A percentile compares a stretch with the other conserved stretches of the same genome.
Evolutionary conservation across 768 basidiomycete genomes (phyloP).

Genomic region (Tremella mesenterica): DNA sequence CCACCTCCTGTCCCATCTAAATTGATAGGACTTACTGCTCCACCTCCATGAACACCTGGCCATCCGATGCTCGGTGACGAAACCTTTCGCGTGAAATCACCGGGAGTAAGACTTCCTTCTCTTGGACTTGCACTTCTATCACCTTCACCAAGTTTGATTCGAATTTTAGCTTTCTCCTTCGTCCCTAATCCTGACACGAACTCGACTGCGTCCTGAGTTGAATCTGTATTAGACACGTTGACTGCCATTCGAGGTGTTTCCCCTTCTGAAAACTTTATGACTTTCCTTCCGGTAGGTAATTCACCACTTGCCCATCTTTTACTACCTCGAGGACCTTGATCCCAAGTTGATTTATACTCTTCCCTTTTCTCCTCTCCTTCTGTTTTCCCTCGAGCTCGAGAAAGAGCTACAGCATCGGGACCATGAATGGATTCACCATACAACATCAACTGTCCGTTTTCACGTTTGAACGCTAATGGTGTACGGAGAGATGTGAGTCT

Average conservation of each 20-base stretch:
- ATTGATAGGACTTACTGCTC: too few relatives aligned
- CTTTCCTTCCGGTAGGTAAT: constrained; percentile 31
- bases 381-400: constrained; percentile 27
- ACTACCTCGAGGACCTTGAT: constrained; percentile 21
- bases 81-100: too few relatives aligned
- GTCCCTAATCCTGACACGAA: too few relatives aligned
- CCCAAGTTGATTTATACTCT: constrained; percentile 26
- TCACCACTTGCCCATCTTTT: constrained; percentile 22
- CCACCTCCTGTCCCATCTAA: too few relatives aligned
- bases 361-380: constrained; percentile 4
- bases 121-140: too few relatives aligned
- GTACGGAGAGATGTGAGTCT: constrained; percentile 28
- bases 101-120: too few relatives aligned
- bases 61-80: too few relatives aligned
- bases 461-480: constrained; percentile 14
- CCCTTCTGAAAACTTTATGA: constrained; percentile 20
- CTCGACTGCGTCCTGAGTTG: too few relatives aligned
- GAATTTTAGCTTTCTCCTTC: too few relatives aligned
- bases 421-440: constrained; percentile 30
- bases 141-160: too few relatives aligned
- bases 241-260: constrained; percentile 25
- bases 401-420: constrained; percentile 17
- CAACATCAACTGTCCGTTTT: constrained; percentile 16
- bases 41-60: too few relatives aligned
- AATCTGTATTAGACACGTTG: too few relatives aligned